Evolutionary conservation across 2,329 filamentous ascomycete genomes (phyloP).

Genomic region (Leptographium radiaticola): DNA sequence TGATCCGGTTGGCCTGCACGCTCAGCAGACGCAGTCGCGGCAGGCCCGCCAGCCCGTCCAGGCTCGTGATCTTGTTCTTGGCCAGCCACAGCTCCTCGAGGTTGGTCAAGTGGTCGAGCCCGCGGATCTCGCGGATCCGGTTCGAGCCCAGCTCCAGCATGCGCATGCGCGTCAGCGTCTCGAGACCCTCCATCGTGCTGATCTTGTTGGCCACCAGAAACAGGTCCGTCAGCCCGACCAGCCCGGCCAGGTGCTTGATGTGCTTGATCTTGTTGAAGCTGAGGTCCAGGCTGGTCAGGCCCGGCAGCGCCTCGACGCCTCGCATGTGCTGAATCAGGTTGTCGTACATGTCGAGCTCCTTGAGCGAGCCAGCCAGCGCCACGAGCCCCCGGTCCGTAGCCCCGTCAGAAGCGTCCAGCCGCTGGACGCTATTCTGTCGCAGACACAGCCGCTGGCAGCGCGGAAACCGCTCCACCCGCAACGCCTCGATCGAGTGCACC

Average conservation of each 20-base stretch:
- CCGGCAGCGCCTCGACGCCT: conserved; percentile 63
- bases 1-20: conserved; percentile 90
- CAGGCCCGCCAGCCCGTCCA: conserved; percentile 39
- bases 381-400: conserved; percentile 41
- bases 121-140: conserved; percentile 77
- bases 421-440: conserved; percentile 78
- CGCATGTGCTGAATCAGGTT: conserved; percentile 83
- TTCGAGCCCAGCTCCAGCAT: conserved; percentile 91
- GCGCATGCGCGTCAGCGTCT: conserved; percentile 58
- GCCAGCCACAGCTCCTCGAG: conserved; percentile 53
- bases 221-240: conserved; percentile 67
- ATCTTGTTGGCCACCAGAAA: conserved; percentile 97
- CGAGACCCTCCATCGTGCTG: conserved; percentile 69
- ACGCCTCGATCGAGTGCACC: conserved; percentile 60
- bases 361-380: conserved; percentile 49
- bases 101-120: conserved; percentile 96
- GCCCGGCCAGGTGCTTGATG: conserved; percentile 74
- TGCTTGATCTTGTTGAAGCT: conserved; percentile 99
- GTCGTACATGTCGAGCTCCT: conserved; percentile 91
- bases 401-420: conserved; percentile 39
- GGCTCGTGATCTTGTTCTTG: conserved; percentile 12
- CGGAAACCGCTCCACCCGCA: conserved; percentile 74
- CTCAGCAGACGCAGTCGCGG: conserved; percentile 75
- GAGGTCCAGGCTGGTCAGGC: conserved; percentile 71
- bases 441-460: conserved; percentile 70